A percentile compares a stretch with the other conserved stretches of the same genome.
phyloP scores from a whole-genome alignment of 2,329 filamentous ascomycete genomes.

The Aschersonia sp. region DNA sequence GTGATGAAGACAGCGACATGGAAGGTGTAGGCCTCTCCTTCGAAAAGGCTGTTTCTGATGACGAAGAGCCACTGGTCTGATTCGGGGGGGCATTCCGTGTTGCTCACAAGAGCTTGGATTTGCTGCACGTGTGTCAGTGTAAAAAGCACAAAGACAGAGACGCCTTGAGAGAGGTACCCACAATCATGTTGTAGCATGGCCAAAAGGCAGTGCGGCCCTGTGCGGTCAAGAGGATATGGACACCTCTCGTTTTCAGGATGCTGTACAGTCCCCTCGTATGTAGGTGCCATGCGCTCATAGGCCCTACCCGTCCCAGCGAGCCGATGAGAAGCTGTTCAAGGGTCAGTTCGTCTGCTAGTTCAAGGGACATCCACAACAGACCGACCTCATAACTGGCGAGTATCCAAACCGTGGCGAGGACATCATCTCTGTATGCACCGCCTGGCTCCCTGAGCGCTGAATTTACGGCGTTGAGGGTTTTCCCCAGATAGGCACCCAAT shows the following conservation, averaged over 20 bases:
- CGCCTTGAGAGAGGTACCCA: conserved; percentile 9
- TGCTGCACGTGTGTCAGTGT: conserved; percentile 12
- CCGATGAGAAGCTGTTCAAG: conserved; percentile 19
- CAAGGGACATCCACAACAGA: not conserved
- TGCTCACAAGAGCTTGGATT: conserved; percentile 19
- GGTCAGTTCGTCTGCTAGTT: conserved; percentile 2
- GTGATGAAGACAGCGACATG: conserved; percentile 13
- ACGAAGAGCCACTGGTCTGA: conserved; percentile 19
- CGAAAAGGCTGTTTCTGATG: conserved; percentile 11
- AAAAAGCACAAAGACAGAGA: not conserved
- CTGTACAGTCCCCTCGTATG: conserved; percentile 21
- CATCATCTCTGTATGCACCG: conserved; percentile 17
- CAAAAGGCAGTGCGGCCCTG: conserved; percentile 19
- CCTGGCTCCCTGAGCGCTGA: conserved; percentile 17
- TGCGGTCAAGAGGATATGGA: conserved; percentile 9
- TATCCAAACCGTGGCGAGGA: conserved; percentile 25
- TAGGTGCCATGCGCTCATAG: conserved; percentile 20
- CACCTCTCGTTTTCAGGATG: conserved; percentile 20
- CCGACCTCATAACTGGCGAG: conserved; percentile 23
- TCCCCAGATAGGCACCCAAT: conserved; percentile 19
- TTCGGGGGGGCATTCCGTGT: conserved; percentile 19
- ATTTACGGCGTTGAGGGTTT: conserved; percentile 21
- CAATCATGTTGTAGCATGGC: conserved; percentile 23
- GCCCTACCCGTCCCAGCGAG: conserved; percentile 13
- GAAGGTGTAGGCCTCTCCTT: conserved; percentile 13